A percentile compares a stretch with the other conserved stretches of the same genome.
Conservation (phyloP, 495 filamentous ascomycete genomes). For the Penicillium macrosclerotiorum region DNA sequence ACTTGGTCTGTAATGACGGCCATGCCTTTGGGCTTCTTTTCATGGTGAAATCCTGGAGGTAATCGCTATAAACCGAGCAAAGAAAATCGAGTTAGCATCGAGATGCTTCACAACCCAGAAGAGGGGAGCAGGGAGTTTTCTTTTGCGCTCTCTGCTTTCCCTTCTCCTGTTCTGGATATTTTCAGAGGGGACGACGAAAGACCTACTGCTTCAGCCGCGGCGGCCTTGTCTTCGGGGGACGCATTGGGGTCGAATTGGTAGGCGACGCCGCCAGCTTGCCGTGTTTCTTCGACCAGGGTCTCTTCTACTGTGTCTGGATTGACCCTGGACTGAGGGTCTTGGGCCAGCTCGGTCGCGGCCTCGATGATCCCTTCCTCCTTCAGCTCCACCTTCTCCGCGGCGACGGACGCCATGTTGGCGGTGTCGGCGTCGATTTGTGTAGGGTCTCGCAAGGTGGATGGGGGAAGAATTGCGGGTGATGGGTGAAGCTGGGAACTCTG, state of each 20-base stretch:
- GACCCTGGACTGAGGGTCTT: conserved; percentile 65
- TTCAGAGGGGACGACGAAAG: too few relatives aligned
- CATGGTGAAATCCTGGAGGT: conserved; percentile 61
- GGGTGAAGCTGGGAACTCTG: background rate
- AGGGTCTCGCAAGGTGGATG: background rate
- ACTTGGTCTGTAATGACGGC: conserved; percentile 73
- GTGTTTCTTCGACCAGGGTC: conserved; percentile 69
- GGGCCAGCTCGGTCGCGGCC: conserved; percentile 49
- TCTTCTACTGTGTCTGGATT: conserved; percentile 69
- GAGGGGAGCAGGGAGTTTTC: too few relatives aligned
- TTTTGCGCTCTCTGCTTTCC: too few relatives aligned
- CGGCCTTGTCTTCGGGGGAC: conserved; percentile 76
- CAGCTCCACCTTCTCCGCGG: conserved; percentile 54
- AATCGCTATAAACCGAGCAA: conserved; percentile 52
- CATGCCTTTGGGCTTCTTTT: conserved; percentile 63
- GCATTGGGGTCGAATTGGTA: conserved; percentile 88
- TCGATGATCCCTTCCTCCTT: conserved; percentile 77
- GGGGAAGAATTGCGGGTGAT: too few relatives aligned
- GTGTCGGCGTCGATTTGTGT: conserved; percentile 3
- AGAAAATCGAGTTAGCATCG: conserved; percentile 13
- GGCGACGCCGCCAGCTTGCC: conserved; percentile 71
- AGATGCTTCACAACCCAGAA: too few relatives aligned
- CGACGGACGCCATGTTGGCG: conserved; percentile 39
- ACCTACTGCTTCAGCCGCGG: conserved; percentile 74
- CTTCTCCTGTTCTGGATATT: too few relatives aligned